A percentile compares a stretch with the other conserved stretches of the same genome.
These are phyloP conservation scores for Rhododendron griersonianum DNA, from an alignment of 148 eudicot genomes.

Conservation along the genomic window DNA sequence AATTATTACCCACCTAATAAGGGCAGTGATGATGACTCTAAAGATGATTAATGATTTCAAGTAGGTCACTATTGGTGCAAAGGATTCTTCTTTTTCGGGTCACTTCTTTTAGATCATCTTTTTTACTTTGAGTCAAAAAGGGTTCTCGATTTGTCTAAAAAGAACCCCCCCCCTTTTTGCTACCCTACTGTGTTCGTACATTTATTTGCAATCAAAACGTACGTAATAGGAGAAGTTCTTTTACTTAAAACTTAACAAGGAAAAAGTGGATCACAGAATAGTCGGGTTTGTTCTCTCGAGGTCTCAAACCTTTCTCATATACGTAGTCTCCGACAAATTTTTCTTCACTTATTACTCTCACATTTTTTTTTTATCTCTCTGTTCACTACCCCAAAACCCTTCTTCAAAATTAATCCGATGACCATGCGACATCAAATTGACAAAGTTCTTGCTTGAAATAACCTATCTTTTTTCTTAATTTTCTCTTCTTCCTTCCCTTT, in stretches of 20 bases:
- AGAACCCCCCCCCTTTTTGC: neutral
- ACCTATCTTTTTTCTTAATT: neutral
- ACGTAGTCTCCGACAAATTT: no score
- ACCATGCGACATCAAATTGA: no score
- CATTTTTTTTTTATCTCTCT: neutral
- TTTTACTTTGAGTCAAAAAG: conserved; percentile 15
- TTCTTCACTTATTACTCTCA: no score
- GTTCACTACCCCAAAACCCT: neutral
- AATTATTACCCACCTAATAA: neutral
- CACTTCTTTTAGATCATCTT: neutral
- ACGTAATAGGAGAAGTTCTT: neutral
- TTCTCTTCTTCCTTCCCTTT: no score
- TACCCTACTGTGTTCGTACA: neutral
- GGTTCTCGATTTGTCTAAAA: conserved; percentile 2
- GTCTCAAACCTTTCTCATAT: no score
- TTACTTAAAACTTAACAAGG: no score
- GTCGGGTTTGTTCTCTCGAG: no score
- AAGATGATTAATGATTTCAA: neutral
- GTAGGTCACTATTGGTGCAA: neutral
- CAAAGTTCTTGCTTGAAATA: neutral
- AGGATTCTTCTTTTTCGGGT: neutral
- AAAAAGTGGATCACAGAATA: neutral
- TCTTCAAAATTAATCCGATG: neutral
- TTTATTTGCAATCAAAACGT: neutral
- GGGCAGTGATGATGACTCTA: neutral